Evolutionary conservation across 2,329 filamentous ascomycete genomes (phyloP), one percentile per base, ranked within the genome.

Genomic region (Colletotrichum echinochloae): DNA sequence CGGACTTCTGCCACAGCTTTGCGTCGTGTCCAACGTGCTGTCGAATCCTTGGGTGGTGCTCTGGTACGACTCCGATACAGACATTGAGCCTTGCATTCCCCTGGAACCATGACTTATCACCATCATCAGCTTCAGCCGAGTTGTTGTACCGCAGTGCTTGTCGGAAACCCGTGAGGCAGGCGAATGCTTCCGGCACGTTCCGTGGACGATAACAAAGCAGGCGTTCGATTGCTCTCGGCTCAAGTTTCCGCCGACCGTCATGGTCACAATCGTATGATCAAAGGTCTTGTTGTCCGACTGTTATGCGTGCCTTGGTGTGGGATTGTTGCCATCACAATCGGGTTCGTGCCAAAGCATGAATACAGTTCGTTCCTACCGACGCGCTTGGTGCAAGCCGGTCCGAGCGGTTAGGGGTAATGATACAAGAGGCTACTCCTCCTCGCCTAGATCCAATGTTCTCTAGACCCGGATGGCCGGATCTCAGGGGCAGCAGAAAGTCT

Each of bases 391-490:
- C 63, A 70, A 57, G 55, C 67, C 44, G 23, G 51, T 62, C 68
- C 51, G 44, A 63, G 69, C 68, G 41, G 55, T 37, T 56, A 52
- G 35, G 55, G 35, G 60, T 60, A 49, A 48, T n/a, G 66, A 66
- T 72, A 72, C 66, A 66, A 28, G 16, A 20, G 57, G 41, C 33
- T 66, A 72, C 70, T 44, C 57, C 14, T 7, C 35, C n/a, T 60
- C 18, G 23, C 12, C 49, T 26, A 18, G n/a, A 44, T 18, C 33
- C 39, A n/a, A 73, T 61, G 71, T 73, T 60, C 60, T 72, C 30
- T 54, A 18, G 69, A 73, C 71, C 71, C 71, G 69, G 69, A 68
- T 60, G 64, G 26, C 69, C 71, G 69, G 71, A 72, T 72, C 59
- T 65, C 65, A 72, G 71, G 71, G 71, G 64, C 46, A 71, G 44